phyloP scores from a whole-genome alignment of 2,329 filamentous ascomycete genomes.

The Gliomastix tumulicola region DNA sequence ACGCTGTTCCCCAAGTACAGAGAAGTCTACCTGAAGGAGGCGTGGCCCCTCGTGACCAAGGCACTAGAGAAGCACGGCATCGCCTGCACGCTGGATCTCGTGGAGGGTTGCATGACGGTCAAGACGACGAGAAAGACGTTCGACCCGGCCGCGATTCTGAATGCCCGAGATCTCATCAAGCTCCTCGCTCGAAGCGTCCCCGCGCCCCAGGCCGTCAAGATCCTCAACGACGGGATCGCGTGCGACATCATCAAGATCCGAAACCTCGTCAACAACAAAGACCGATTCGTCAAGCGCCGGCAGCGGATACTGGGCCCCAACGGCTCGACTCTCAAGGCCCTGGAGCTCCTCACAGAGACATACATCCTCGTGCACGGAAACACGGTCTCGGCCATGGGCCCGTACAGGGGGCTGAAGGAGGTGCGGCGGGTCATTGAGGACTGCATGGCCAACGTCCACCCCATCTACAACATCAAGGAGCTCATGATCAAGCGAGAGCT shows the following conservation, averaged over 20 bases:
- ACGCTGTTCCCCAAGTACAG: constrained; percentile 93
- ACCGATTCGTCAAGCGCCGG: constrained; percentile 88
- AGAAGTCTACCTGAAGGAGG: constrained; percentile 86
- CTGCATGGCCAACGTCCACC: constrained; percentile 95
- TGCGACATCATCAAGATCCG: constrained; percentile 96
- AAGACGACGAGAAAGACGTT: constrained; percentile 89
- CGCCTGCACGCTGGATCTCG: constrained; percentile 84
- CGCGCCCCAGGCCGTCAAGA: constrained; percentile 87
- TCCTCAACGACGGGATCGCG: constrained; percentile 84
- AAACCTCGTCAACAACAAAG: constrained; percentile 84
- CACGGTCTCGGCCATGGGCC: constrained; percentile 87
- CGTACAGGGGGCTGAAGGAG: constrained; percentile 89
- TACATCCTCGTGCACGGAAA: constrained; percentile 97
- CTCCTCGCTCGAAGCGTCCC: constrained; percentile 86
- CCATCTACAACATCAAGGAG: constrained; percentile 74
- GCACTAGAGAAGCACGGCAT: constrained; percentile 83
- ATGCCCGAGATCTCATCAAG: constrained; percentile 91
- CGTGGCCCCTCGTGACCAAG: constrained; percentile 86
- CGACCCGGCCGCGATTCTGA: constrained; percentile 88
- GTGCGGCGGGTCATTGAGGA: constrained; percentile 85
- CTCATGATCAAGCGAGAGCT: constrained; percentile 92
- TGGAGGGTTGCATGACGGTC: constrained; percentile 94
- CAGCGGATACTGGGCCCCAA: constrained; percentile 89
- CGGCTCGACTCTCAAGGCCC: constrained; percentile 86
- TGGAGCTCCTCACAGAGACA: constrained; percentile 84